A percentile compares a stretch with the other conserved stretches of the same genome.
Conservation (phyloP, 2,329 filamentous ascomycete genomes). For the Furcasterigmium furcatum region DNA sequence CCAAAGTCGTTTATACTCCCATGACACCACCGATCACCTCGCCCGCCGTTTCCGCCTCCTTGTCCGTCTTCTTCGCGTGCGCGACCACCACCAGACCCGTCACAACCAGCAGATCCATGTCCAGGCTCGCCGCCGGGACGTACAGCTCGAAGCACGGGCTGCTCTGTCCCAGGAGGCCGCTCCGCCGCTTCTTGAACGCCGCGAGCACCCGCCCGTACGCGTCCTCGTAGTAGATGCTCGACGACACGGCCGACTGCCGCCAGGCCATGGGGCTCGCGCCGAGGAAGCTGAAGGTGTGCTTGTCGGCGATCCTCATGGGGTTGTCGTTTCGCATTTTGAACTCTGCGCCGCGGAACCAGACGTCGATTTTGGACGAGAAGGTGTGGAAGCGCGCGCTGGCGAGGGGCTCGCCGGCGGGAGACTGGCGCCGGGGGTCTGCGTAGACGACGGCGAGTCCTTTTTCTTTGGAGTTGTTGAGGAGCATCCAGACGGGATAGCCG, state of each 20-base stretch:
- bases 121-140: constrained; percentile 2
- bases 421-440: constrained; percentile 2
- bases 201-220: not conserved
- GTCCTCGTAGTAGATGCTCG: constrained; percentile 3
- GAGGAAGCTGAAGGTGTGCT: constrained; percentile 1
- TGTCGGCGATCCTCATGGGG: not conserved
- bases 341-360: not conserved
- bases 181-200: not conserved
- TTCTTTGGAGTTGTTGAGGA: not conserved
- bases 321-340: not conserved
- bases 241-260: not conserved
- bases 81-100: constrained; percentile 1
- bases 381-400: constrained; percentile 2
- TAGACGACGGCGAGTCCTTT: not conserved
- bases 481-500: not conserved
- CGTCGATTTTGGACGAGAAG: constrained; percentile 1
- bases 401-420: not conserved
- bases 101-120: constrained; percentile 5
- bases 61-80: constrained; percentile 1
- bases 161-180: not conserved
- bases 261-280: not conserved
- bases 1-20: too few relatives aligned
- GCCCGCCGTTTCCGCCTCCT: not conserved
- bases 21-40: not conserved
- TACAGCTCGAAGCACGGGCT: constrained; percentile 2